Evolutionary conservation across 2,329 filamentous ascomycete genomes (phyloP), one percentile per base, ranked within the genome.

Genomic region (Tolypocladium sp.): DNA sequence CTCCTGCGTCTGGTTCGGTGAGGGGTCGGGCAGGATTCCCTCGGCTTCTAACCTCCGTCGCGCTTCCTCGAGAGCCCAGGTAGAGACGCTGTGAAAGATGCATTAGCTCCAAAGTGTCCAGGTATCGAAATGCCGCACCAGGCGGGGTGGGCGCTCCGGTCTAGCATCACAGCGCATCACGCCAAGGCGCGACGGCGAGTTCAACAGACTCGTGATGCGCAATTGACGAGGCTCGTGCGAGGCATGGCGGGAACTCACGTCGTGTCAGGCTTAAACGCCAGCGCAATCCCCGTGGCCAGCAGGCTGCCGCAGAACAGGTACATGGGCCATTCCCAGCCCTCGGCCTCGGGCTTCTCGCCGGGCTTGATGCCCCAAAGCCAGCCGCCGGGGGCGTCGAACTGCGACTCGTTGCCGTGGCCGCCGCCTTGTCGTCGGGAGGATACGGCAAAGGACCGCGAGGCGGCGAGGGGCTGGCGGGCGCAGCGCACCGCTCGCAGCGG

Each of bases 191-290:
- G 22, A 12, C 42, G 13, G 17, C 12, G 22, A 46, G 22, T 27
- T 17, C 4, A 20, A 22, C 12, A 12, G 30, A n/a, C 27, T n/a
- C 27, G 30, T 2, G 30, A 22, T 20, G 49, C 49, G 49, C 49
- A 52, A 35, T 35, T 35, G 49, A 22, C 12, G 49, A 20, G 17
- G 15, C 17, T 33, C 27, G 17, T 6, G 46, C 27, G 8, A 22
- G 49, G 49, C 49, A 3, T n/a, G 27, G 30, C 37, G 38, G 27
- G 27, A 35, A 91, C 92, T 79, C 82, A 99, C 94, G 91, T 96
- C 64, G 93, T 97, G 82, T 99, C 94, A 57, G 94, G 94, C 86
- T 97, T 97, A 74, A 94, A 97, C 63, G 91, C 91, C 78, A 96
- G 91, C 65, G 89, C 91, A 65, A 97, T 80, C 62, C 84, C 85